Conservation (phyloP, 371 early-diverging fungal species). For the Conidiobolus incongruus region DNA sequence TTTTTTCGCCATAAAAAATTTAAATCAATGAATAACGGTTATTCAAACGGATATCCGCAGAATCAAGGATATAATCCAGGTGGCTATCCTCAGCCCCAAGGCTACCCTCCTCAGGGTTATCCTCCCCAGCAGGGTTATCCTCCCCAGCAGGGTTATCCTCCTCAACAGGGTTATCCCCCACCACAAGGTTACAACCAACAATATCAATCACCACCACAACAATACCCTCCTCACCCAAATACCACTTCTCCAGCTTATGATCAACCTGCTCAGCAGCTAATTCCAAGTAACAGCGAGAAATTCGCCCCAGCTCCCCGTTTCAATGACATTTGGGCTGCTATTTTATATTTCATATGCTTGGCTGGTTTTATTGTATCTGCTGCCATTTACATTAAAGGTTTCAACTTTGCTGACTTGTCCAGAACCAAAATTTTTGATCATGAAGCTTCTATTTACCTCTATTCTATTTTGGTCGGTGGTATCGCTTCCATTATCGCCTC, state of each 20-base stretch:
- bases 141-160: no score
- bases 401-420: not conserved
- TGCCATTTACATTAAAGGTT: conserved; percentile 9
- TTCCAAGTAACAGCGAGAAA: conserved; percentile 6
- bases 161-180: conserved; percentile 1
- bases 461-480: not conserved
- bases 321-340: conserved; percentile 27
- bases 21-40: no score
- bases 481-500: conserved; percentile 4
- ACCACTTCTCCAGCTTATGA: not conserved
- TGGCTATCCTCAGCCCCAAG: no score
- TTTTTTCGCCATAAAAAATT: no score
- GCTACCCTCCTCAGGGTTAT: not conserved
- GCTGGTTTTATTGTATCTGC: conserved; percentile 16
- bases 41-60: no score
- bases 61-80: no score
- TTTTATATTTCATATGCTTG: conserved; percentile 16
- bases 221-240: conserved; percentile 1
- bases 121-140: no score
- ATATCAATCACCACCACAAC: not conserved
- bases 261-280: not conserved
- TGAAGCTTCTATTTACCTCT: not conserved
- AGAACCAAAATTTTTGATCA: not conserved
- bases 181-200: conserved; percentile 1
- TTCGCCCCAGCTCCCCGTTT: conserved; percentile 13